Conservation (phyloP, 2,329 filamentous ascomycete genomes). For the Pseudogymnoascus sp. region DNA sequence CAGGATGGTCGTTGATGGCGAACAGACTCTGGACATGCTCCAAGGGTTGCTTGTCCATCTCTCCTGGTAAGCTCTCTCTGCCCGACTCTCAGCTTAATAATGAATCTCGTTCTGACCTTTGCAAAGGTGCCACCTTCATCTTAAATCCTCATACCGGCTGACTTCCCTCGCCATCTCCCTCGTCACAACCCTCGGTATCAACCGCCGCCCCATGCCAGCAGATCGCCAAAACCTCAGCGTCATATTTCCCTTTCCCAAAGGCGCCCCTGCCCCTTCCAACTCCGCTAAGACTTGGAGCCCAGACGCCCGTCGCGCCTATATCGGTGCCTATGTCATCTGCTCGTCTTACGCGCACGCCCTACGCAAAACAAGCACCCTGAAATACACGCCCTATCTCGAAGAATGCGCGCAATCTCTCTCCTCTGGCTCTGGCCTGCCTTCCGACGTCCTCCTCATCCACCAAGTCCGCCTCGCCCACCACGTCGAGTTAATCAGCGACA, state of each 20-base stretch:
- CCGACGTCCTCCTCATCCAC: constrained; percentile 8
- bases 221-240: background rate
- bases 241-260: constrained; percentile 5
- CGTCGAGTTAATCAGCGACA: constrained; percentile 8
- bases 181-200: constrained; percentile 7
- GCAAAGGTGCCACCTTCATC: constrained; percentile 11
- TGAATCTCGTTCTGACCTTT: background rate
- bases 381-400: constrained; percentile 7
- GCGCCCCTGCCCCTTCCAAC: background rate
- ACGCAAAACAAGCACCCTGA: constrained; percentile 3
- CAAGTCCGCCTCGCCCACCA: constrained; percentile 10
- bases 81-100: background rate
- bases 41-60: constrained; percentile 11
- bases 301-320: constrained; percentile 11
- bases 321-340: constrained; percentile 10
- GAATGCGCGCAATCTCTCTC: constrained; percentile 11
- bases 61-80: constrained; percentile 2
- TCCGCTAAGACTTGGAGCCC: constrained; percentile 1
- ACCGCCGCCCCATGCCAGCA: background rate
- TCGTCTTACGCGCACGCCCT: constrained; percentile 8
- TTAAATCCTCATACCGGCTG: constrained; percentile 11
- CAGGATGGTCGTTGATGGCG: constrained; percentile 11
- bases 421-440: background rate
- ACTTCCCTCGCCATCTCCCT: constrained; percentile 8
- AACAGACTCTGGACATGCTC: constrained; percentile 11